phyloP scores from a whole-genome alignment of 1,284 basidiomycete species.

The Apiotrichum veenhuisii region DNA sequence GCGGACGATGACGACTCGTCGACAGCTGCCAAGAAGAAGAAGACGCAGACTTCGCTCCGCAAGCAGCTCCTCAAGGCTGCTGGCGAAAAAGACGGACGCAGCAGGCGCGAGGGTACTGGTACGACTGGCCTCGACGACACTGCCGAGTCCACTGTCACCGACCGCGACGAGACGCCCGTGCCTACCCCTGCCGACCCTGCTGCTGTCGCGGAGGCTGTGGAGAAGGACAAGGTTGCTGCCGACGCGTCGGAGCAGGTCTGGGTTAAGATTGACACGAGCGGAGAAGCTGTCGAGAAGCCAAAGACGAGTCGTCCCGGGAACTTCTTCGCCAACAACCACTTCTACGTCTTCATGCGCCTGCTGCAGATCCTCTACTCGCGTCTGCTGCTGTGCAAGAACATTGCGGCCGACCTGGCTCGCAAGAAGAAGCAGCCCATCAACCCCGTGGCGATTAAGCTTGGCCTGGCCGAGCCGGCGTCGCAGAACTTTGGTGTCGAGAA shows the following conservation, averaged over 20 bases:
- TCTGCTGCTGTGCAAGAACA: constrained; percentile 71
- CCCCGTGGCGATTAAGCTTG: constrained; percentile 60
- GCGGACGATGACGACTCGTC: constrained; percentile 52
- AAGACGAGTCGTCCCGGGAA: constrained; percentile 48
- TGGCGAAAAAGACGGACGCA: constrained; percentile 62
- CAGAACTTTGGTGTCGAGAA: constrained; percentile 48
- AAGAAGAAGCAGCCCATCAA: constrained; percentile 52
- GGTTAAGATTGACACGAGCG: constrained; percentile 49
- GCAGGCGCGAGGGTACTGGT: constrained; percentile 50
- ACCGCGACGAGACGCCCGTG: constrained; percentile 36
- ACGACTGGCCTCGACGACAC: constrained; percentile 32
- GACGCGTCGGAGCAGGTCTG: constrained; percentile 50
- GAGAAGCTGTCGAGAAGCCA: constrained; percentile 11
- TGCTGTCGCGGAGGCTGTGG: constrained; percentile 46
- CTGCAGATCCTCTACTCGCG: constrained; percentile 83
- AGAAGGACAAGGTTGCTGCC: constrained; percentile 42
- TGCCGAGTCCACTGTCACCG: constrained; percentile 30
- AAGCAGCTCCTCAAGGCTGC: constrained; percentile 68
- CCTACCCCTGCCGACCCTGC: constrained; percentile 41
- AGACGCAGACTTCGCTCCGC: constrained; percentile 58
- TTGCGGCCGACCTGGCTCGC: constrained; percentile 56
- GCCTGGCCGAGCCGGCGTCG: constrained; percentile 56
- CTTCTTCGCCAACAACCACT: constrained; percentile 89
- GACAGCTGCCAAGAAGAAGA: constrained; percentile 38
- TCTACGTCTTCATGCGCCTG: constrained; percentile 83